Percentiles rank a stretch among this genome's conserved stretches.
These are phyloP conservation scores for Neopestalotiopsis sp. DNA, from an alignment of 2,329 filamentous ascomycete species.

Conservation along the genomic window DNA sequence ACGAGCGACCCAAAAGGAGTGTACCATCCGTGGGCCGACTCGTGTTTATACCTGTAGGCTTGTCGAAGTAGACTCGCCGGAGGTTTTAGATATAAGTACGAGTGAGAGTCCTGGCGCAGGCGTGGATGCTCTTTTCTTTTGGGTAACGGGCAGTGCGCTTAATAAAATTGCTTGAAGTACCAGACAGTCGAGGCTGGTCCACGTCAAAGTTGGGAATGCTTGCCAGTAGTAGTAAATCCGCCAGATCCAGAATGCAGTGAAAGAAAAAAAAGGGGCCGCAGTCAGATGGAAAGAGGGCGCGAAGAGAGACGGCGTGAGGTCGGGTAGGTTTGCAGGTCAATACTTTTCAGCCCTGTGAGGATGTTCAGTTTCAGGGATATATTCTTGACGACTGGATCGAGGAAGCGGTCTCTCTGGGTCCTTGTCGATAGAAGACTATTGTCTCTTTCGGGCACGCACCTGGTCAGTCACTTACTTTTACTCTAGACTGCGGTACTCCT, in stretches of 20 bases:
- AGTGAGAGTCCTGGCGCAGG: neutral
- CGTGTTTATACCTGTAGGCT: neutral
- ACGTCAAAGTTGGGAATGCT: neutral
- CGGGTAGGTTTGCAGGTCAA: neutral
- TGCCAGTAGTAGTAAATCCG: neutral
- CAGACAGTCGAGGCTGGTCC: neutral
- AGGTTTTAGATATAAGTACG: neutral
- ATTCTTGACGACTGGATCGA: slow-evolving; percentile 5
- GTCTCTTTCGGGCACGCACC: neutral
- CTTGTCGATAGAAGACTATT: neutral
- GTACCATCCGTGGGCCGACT: neutral
- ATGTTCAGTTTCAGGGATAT: slow-evolving; percentile 1
- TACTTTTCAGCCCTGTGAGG: slow-evolving; percentile 11
- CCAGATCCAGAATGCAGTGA: neutral
- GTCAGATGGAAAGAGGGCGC: neutral
- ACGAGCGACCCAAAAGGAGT: neutral
- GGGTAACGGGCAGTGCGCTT: neutral
- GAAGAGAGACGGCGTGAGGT: neutral
- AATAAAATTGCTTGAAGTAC: neutral
- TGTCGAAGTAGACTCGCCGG: neutral
- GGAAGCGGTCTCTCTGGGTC: slow-evolving; percentile 7
- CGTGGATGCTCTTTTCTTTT: neutral
- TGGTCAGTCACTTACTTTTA: too few relatives aligned
- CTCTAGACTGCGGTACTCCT: neutral
- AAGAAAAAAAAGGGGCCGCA: neutral